Base-by-base conservation (phyloP, 768 basidiomycete genomes). In the Rhizopogon vesiculosus region DNA sequence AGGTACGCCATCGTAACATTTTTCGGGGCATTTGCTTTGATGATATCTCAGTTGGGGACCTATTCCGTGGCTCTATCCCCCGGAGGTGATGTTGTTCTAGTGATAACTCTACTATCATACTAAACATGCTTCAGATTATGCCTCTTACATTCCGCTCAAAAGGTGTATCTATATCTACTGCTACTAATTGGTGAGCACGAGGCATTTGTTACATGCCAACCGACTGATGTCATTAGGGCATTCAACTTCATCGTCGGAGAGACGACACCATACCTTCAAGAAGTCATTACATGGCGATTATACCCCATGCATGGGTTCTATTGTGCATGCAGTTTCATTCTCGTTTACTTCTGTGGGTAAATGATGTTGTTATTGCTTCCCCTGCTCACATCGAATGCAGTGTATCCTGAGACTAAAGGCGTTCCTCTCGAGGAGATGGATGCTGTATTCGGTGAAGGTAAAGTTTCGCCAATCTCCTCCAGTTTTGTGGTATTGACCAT, bases 251-350 rank as follows among this genome's bases (percentile, higher is more conserved):
- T 93, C 56, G 91, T 98, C 41, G 94, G 94, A 33, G 88, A 90
- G 68, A 77, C 84, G 29, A 98, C 94, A 0, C 95, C 94, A 1
- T 80, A 84, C 53, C 74, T 97, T 40, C 93, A 96, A 71, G 92
- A 94, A 56, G 70, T 81, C 19, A 96, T 98, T 61, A 80, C 80
- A 42, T 98, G 95, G 94, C 80, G 90, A 45, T 69, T 98, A 53
- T 97, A 98, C 73, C 91, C 92, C 0, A 95, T 98, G 93, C 93
- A 96, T 62, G 92, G 87, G 22, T 93, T 93, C 73, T 94, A 93
- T 71, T 93, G 93, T 67, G 82, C 82, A 8, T 86, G 89, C 64
- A 91, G 91, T 65, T 91, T 95, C 66, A 74, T 96, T 45, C 74
- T 93, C 43, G 89, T 93, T 5, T 92, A 89, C 69, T 89, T 91